Conservation (phyloP, 345 rosid genomes). For the Crucihimalaya himalaica region DNA sequence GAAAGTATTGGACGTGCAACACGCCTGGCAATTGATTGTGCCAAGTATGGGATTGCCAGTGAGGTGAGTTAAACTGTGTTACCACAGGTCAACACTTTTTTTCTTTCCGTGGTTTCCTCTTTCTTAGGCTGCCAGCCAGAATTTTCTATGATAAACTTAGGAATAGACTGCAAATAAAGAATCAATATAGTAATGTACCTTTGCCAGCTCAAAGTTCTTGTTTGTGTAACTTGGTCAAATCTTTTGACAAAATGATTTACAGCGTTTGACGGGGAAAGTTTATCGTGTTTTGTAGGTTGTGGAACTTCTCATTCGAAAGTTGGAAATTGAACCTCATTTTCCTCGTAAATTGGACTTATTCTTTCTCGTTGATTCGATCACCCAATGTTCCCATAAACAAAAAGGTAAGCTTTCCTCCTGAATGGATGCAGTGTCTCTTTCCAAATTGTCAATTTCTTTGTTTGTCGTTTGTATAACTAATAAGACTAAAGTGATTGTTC, state of each 20-base stretch:
- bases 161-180: conserved; percentile 22
- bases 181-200: conserved; percentile 5
- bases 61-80: conserved; percentile 58
- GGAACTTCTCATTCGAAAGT: conserved; percentile 82
- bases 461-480: conserved; percentile 12
- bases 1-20: conserved; percentile 98
- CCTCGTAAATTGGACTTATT: conserved; percentile 87
- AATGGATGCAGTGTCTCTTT: conserved; percentile 15
- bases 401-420: conserved; percentile 53
- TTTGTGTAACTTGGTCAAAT: conserved; percentile 6
- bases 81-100: not conserved
- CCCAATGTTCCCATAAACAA: conserved; percentile 88
- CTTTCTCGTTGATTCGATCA: conserved; percentile 95
- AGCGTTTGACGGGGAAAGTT: conserved; percentile 2
- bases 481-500: not conserved
- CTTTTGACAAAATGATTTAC: conserved; percentile 6
- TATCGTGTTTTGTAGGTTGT: conserved; percentile 61
- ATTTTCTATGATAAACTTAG: not conserved
- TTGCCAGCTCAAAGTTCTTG: not conserved
- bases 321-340: conserved; percentile 83
- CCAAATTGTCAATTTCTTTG: not conserved
- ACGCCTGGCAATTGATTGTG: conserved; percentile 94
- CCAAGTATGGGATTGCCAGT: conserved; percentile 88
- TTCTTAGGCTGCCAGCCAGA: conserved; percentile 17
- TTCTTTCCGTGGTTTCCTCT: not conserved